Base-by-base conservation (phyloP, 2,329 filamentous ascomycete species). In the Aspergillus caelatus region DNA sequence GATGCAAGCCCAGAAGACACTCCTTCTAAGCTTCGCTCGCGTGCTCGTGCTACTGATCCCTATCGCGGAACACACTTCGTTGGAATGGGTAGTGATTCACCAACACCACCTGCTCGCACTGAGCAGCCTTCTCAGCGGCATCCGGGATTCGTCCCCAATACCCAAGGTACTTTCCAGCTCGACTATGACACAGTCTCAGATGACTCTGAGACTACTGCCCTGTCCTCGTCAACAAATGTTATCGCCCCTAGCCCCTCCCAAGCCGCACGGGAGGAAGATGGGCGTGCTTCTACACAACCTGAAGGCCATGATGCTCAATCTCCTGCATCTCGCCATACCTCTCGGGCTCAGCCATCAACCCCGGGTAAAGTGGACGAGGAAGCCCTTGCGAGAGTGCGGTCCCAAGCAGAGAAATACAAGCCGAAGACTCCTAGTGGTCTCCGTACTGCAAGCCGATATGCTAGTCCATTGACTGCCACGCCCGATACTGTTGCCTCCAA, bases 371-470 rank as follows among this genome's bases (percentile, higher is more conserved):
- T 69, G 54, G 70, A 73, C 34, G 65, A 68, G 11, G 65, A 70
- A 19, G 74, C 75, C 21, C 72, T 79, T n/a, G 76, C 71, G n/a
- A 75, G 72, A 58, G 75, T 71, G 53, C 75, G 77, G 46, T 72
- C 72, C 48, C 73, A 74, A 52, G 77, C 77, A 2, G 74, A 80
- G 64, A 78, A 77, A 50, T 80, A 80, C 70, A 79, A 78, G 53
- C 80, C 80, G 0, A 79, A 78, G 63, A 77, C 74, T 7, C 78
- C 79, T 4, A 81, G 79, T 64, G 73, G 78, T 6, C 75, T 82
- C 45, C 77, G 79, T 50, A 74, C 77, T 50, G 67, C 75, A n/a
- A 70, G 70, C 54, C 70, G 70, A 14, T 74, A 73, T 50, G 67
- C 71, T 7, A 73, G 66, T 53, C 72, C 70, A 57, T 36, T 70